Base-by-base conservation (phyloP, 164 flowering plant species). In the Berberis thunbergii region DNA sequence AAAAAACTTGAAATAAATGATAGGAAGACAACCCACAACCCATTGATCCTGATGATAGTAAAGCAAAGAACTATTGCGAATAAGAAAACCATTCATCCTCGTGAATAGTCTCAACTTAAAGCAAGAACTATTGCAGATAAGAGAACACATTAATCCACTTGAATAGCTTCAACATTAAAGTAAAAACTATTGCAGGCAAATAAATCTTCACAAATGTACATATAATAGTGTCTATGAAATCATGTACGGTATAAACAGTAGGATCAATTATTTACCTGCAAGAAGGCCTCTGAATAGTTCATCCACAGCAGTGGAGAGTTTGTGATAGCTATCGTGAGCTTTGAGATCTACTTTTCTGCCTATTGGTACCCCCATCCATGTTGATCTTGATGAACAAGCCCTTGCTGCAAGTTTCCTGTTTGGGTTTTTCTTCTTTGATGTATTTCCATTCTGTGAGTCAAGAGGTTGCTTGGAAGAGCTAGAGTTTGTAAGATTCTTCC, bases 361-460 rank as follows among this genome's bases (percentile, higher is more conserved):
- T 58, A 94, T 94, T 6, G 96, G 99, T 4, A 94, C 81, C 53
- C n/a, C 99, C 97, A 75, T 95, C 97, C 99, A 95, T 91, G 62
- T 57, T 57, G 12, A 57, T 57, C 60, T 57, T 57, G 10, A 57
- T 45, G 41, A 91, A 89, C 54, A 78, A 44, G 38, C 87, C 86
- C 70, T 82, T 89, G 6, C 57, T 54, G 49, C 65, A 40, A 12
- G 45, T 72, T 57, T 82, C 85, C 4, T 73, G 70, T 54, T 81
- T 76, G 44, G 77, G 64, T 49, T 38, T 12, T 2, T 67, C 43
- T 60, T 41, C 57, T 67, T 74, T 63, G 40, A 64, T 43, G 78
- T 74, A 60, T 13, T 72, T 49, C 3, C 80, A 60, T 72, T 70
- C 11, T 69, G 77, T 2, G 83, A 58, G 46, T 78, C 90, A 11